Evolutionary conservation across 2,329 filamentous ascomycete species (phyloP).

Genomic region (Venturia asperata): DNA sequence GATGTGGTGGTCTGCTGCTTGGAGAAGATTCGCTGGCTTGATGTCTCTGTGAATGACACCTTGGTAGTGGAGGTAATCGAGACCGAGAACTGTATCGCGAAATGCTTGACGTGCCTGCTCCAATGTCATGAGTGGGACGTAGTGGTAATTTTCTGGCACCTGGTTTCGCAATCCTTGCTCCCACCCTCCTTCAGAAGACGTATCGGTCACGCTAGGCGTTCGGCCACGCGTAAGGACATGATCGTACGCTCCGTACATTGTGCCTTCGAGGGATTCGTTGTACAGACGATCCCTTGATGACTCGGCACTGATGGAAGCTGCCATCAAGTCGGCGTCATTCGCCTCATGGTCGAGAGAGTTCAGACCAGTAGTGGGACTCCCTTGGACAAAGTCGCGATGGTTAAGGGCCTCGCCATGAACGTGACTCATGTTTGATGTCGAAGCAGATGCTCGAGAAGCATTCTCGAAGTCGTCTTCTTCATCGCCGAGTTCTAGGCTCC

Average conservation of each 20-base stretch:
- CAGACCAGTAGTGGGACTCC: slow-evolving; percentile 6
- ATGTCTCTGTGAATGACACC: slow-evolving; percentile 47
- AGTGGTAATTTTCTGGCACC: slow-evolving; percentile 80
- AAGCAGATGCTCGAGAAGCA: slow-evolving; percentile 32
- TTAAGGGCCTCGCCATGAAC: slow-evolving; percentile 24
- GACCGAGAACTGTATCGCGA: slow-evolving; percentile 81
- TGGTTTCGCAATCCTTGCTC: slow-evolving; percentile 59
- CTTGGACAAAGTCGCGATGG: slow-evolving; percentile 22
- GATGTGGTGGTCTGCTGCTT: slow-evolving; percentile 75
- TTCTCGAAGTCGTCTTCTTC: slow-evolving; percentile 44
- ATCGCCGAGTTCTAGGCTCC: slow-evolving; percentile 77
- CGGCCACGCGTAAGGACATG: slow-evolving; percentile 50
- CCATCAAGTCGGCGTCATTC: slow-evolving; percentile 16
- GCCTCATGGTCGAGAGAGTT: slow-evolving; percentile 24
- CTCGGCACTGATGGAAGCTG: neutral
- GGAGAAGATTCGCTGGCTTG: slow-evolving; percentile 72
- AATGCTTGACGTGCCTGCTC: slow-evolving; percentile 77
- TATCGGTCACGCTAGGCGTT: slow-evolving; percentile 75
- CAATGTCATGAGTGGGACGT: slow-evolving; percentile 87
- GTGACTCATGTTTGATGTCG: slow-evolving; percentile 23
- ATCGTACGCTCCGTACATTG: slow-evolving; percentile 69
- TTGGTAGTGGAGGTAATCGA: slow-evolving; percentile 71
- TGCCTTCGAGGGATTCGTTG: slow-evolving; percentile 53
- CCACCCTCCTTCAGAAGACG: slow-evolving; percentile 51
- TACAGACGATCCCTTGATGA: neutral